Conservation (phyloP, 495 filamentous ascomycete genomes). For the Aspergillus cavernicola region DNA sequence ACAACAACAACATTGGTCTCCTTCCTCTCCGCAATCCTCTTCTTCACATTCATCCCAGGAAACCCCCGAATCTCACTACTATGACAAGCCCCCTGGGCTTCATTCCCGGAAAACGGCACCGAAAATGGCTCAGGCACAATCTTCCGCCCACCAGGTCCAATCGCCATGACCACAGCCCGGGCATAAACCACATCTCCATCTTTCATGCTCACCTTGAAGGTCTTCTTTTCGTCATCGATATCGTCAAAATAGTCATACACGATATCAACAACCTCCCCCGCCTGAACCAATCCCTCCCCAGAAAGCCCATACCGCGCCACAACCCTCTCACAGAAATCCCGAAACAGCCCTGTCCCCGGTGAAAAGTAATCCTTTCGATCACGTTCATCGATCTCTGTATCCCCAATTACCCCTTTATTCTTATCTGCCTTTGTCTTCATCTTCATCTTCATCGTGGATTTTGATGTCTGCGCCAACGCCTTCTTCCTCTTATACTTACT, state of each 20-base stretch:
- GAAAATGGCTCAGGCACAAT: slow-evolving; percentile 39
- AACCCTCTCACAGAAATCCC: slow-evolving; percentile 53
- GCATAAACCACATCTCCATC: slow-evolving; percentile 44
- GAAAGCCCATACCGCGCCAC: slow-evolving; percentile 50
- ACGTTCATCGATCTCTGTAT: slow-evolving; percentile 55
- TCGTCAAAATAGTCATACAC: slow-evolving; percentile 38
- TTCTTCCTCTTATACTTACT: slow-evolving; percentile 65
- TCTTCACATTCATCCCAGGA: slow-evolving; percentile 39
- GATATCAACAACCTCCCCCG: slow-evolving; percentile 50
- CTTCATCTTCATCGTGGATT: not conserved
- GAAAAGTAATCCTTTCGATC: slow-evolving; percentile 65
- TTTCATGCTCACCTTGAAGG: slow-evolving; percentile 52
- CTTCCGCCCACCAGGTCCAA: slow-evolving; percentile 53
- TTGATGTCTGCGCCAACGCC: slow-evolving; percentile 24
- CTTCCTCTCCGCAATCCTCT: slow-evolving; percentile 43
- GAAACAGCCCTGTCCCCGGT: slow-evolving; percentile 53
- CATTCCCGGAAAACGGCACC: slow-evolving; percentile 27
- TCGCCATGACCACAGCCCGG: slow-evolving; percentile 52
- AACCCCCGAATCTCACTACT: slow-evolving; percentile 52
- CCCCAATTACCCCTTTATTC: slow-evolving; percentile 26
- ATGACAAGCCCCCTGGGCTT: slow-evolving; percentile 49
- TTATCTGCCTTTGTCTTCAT: not conserved
- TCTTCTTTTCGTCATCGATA: slow-evolving; percentile 25
- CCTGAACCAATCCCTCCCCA: slow-evolving; percentile 37
- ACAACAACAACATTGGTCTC: slow-evolving; percentile 54